Evolutionary conservation across 148 eudicot genomes (phyloP).

Genomic region (Fagopyrum esculentum): DNA sequence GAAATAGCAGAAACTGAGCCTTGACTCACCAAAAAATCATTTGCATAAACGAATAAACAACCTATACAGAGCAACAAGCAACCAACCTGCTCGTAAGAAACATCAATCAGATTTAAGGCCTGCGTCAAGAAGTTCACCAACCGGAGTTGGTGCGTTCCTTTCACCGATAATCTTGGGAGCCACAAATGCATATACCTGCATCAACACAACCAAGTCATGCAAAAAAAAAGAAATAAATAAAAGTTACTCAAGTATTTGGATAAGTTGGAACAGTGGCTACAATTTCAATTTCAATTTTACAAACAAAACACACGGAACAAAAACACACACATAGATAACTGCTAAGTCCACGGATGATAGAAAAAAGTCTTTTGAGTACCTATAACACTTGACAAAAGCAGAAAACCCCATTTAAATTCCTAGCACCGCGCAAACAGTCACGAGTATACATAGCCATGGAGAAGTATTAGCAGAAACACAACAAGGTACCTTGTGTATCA

Average conservation of each 20-base stretch:
- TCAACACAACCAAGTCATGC: neutral
- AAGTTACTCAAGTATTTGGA: neutral
- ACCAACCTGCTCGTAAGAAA: conserved; percentile 78
- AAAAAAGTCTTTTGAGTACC: neutral
- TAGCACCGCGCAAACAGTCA: too few relatives aligned
- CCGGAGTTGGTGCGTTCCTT: conserved; percentile 90
- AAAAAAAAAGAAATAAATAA: too few relatives aligned
- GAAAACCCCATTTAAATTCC: too few relatives aligned
- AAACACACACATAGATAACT: neutral
- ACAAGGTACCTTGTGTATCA: conserved; percentile 67
- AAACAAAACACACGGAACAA: neutral
- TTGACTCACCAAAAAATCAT: neutral
- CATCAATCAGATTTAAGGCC: conserved; percentile 73
- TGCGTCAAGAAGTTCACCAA: conserved; percentile 98
- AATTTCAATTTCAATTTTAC: neutral
- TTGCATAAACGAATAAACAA: neutral
- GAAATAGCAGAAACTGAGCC: neutral
- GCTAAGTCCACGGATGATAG: neutral
- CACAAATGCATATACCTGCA: conserved; percentile 84
- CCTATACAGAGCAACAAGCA: neutral
- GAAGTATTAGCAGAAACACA: neutral
- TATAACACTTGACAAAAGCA: too few relatives aligned
- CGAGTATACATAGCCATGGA: too few relatives aligned
- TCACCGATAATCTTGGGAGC: conserved; percentile 99
- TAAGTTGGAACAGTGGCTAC: neutral